Evolutionary conservation across 2,329 filamentous ascomycete genomes (phyloP), one percentile per base, ranked within the genome.

Genomic region (Epichloe brachyelytri): DNA sequence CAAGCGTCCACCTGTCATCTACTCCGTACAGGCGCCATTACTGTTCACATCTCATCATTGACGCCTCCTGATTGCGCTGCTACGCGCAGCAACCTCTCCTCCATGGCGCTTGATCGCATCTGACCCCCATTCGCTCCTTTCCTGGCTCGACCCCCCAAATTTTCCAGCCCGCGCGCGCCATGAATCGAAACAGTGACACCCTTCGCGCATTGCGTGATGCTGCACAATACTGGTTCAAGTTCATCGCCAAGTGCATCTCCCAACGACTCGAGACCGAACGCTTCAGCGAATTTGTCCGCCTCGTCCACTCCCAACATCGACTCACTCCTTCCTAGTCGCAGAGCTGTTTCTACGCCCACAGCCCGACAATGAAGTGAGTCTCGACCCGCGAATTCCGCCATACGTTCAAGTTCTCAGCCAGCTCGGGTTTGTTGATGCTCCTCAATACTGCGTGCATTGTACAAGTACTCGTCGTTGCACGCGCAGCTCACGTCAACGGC

Each of bases 301-400:
- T 79, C 43, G 67, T 82, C 49, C 68, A 73, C 54, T 64, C 68
- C 3, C 72, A 76, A 55, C 66, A 78, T 55, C 77, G 76, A 1
- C 65, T 84, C 10, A 68, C 75, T 3, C 68, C 7, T 55, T 65
- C 11, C 63, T 70, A 52, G 65, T 83, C 55, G 77, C 79, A 65
- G 74, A 82, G 56, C 63, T 84, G 49, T 75, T 81, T 57, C 68
- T 85, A 40, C 73, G 73, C 22, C 80, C 81, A 3, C 71, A 71
- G 43, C 65, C 69, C 19, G 62, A 64, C 47, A 74, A 74, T 58
- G 59, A 65, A 56, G 67, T 76, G 59, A 73, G 67, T 51, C 73
- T 81, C 58, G 80, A 85, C 56, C 77, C 78, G 8, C 74, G 79
- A 55, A 70, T 82, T 8, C 72, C 75, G 0, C 72, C 69, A n/a